Conservation (phyloP, 2,329 filamentous ascomycete genomes). For the Coniochaeta sp. region DNA sequence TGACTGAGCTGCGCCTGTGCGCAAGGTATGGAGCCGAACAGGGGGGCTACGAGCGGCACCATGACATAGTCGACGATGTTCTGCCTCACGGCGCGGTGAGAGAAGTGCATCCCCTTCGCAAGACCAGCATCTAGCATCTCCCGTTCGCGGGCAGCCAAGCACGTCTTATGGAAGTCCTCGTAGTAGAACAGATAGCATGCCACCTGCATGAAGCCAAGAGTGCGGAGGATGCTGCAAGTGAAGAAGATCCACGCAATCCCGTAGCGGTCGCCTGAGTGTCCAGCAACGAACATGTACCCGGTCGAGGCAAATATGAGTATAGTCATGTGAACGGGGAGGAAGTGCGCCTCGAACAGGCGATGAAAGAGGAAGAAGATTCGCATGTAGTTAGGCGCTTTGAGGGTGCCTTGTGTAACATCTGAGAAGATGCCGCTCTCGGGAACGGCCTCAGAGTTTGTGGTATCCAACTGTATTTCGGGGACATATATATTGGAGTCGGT, state of each 20-base stretch:
- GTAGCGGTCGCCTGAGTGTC: constrained; percentile 42
- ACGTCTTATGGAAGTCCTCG: constrained; percentile 58
- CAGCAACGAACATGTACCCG: constrained; percentile 49
- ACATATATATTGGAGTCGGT: constrained; percentile 36
- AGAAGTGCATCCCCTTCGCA: constrained; percentile 59
- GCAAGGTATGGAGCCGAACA: constrained; percentile 62
- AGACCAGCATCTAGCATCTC: constrained; percentile 63
- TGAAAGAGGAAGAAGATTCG: constrained; percentile 54
- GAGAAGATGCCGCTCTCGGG: constrained; percentile 47
- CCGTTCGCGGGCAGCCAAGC: constrained; percentile 51
- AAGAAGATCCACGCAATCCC: constrained; percentile 52
- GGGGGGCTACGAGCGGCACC: constrained; percentile 59
- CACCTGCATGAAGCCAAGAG: constrained; percentile 55
- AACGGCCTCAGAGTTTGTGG: constrained; percentile 30
- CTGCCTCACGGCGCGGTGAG: constrained; percentile 45
- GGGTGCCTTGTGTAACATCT: constrained; percentile 43
- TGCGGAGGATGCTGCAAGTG: constrained; percentile 53
- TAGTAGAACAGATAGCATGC: constrained; percentile 59
- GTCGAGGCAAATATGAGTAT: constrained; percentile 57
- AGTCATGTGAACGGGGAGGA: constrained; percentile 61
- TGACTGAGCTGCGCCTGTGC: constrained; percentile 62
- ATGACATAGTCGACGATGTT: constrained; percentile 57
- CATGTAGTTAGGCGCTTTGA: constrained; percentile 46
- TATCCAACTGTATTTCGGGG: constrained; percentile 32
- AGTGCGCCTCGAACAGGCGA: constrained; percentile 68